These are phyloP conservation scores for Oryza australiensis DNA, from an alignment of 176 grass and related monocot species.

Conservation along the genomic window DNA sequence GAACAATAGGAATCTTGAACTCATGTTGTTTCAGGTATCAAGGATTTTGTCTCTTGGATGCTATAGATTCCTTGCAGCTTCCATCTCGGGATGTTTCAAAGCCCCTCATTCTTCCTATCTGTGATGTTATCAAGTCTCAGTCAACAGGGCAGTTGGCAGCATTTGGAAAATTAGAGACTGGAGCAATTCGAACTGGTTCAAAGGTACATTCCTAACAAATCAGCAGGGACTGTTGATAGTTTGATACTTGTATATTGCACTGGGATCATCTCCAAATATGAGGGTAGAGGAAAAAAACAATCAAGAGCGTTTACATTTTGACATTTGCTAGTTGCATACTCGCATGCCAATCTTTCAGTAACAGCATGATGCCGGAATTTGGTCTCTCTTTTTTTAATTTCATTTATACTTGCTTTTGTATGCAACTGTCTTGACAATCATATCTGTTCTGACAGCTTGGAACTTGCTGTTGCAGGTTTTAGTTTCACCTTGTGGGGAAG, in stretches of 20 bases:
- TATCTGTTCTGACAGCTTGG: conserved; percentile 18
- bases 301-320: conserved; percentile 20
- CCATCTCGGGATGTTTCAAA: conserved; percentile 89
- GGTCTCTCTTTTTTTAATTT: not conserved
- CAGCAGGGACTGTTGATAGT: not conserved
- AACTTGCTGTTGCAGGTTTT: conserved; percentile 59
- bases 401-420: conserved; percentile 9
- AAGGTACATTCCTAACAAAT: conserved; percentile 54
- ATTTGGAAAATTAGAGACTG: conserved; percentile 96
- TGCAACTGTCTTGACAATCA: conserved; percentile 6
- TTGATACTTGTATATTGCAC: not conserved
- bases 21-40: conserved; percentile 62
- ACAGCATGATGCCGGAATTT: conserved; percentile 11
- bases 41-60: conserved; percentile 78
- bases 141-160: conserved; percentile 79
- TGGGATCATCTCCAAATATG: not conserved
- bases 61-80: conserved; percentile 78
- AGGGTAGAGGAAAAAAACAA: not conserved
- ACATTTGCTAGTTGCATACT: conserved; percentile 18
- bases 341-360: conserved; percentile 14
- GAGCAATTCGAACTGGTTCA: conserved; percentile 78
- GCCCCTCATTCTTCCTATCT: conserved; percentile 94
- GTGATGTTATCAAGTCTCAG: conserved; percentile 88
- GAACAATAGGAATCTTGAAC: conserved; percentile 15
- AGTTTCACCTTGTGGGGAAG: conserved; percentile 66